Evolutionary conservation across 352 stramenopile genomes (phyloP), one percentile per base, ranked within the genome.

Genomic region (Globisporangium lucens): DNA sequence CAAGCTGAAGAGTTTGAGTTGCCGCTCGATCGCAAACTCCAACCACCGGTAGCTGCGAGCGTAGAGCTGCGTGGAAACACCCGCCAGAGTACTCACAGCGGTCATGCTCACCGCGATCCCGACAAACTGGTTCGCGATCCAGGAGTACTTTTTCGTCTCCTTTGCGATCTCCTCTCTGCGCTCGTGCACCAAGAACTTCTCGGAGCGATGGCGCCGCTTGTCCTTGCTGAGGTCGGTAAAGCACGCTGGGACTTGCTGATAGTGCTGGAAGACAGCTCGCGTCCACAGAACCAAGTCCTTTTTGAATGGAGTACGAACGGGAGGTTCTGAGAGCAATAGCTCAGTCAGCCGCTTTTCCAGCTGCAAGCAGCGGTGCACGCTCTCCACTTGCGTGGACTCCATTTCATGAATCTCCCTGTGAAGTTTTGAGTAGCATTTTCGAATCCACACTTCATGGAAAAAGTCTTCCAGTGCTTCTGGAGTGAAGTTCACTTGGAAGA

Each of bases 31-130:
- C 0, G 60, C 43, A 17, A 52, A 67, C 17, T 77, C 75, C 6
- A 85, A 20, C 59, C 78, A 85, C 6, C 64, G 65, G 38, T 72
- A 58, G 46, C 24, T 85, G 15, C 58, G 67, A 3, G 61, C 57
- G 53, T 85, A 81, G 29, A 85, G 70, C 13, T 66, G 65, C 9
- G 70, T 68, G 22, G 12, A 46, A 17, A 56, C 43, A 4, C 69
- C 58, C 67, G 65, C n/a, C 20, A 78, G 15, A 7, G 69, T 56
- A 3, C 66, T 63, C 27, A 81, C 69, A 1, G 53, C 66, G 4
- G 52, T 52, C 59, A 81, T 71, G 22, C 65, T 78, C 2, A 53
- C 29, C 33, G 63, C 51, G 17, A 81, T 51, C 13, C 55, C 49
- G 20, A 70, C 63, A 1, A 85, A 61, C 36, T 56, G 43, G 12